phyloP scores from a whole-genome alignment of 352 stramenopile species.

The Phytophthora lateralis region DNA sequence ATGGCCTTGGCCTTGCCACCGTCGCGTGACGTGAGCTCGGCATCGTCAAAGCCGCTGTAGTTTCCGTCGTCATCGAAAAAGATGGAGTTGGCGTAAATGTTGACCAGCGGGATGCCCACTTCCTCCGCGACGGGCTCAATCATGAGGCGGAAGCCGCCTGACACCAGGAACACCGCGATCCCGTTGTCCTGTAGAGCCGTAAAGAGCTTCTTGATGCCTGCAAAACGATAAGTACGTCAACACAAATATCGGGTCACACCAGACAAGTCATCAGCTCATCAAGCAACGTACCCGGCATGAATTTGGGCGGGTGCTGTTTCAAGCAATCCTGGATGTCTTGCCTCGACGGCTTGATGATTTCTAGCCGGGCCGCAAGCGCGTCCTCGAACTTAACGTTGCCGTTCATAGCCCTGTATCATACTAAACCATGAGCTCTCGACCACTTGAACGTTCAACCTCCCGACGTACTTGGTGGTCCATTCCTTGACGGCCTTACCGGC shows the following conservation, averaged over 20 bases:
- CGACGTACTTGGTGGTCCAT: conserved; percentile 90
- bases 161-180: conserved; percentile 97
- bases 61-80: conserved; percentile 90
- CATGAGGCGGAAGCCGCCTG: conserved; percentile 98
- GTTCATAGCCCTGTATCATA: conserved; percentile 95
- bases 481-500: conserved; percentile 94
- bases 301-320: conserved; percentile 86
- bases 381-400: conserved; percentile 98
- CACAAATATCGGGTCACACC: neutral
- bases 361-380: conserved; percentile 93
- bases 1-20: conserved; percentile 83
- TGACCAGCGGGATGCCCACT: conserved; percentile 82
- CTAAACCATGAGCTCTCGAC: neutral
- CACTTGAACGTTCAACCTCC: neutral
- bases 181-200: conserved; percentile 86
- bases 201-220: conserved; percentile 91
- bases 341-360: conserved; percentile 95
- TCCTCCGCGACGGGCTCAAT: conserved; percentile 96
- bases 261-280: neutral
- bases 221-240: neutral
- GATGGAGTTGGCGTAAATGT: conserved; percentile 99
- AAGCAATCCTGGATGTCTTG: conserved; percentile 92
- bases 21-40: conserved; percentile 93
- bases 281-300: conserved; percentile 75
- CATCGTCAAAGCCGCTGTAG: conserved; percentile 94